phyloP scores from a whole-genome alignment of 331 rosid species.

The Rosa hybrid region DNA sequence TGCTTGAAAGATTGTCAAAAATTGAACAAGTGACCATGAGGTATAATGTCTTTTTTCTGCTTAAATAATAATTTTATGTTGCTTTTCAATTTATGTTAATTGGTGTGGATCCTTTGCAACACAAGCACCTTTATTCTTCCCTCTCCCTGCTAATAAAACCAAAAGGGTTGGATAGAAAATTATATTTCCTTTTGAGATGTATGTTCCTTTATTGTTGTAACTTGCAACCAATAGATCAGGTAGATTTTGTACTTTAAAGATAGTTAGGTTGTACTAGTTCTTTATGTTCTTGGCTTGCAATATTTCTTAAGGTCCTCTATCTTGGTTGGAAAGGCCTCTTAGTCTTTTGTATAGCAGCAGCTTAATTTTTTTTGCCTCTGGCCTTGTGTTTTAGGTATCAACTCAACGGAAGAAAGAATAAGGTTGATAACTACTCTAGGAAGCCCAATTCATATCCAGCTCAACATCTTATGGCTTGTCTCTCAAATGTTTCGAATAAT shows the following conservation, averaged over 20 bases:
- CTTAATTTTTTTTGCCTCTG: neutral
- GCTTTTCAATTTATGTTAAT: neutral
- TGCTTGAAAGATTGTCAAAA: conserved; percentile 76
- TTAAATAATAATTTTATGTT: neutral
- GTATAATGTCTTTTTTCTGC: conserved; percentile 40
- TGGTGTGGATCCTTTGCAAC: conserved; percentile 7
- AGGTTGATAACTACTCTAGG: conserved; percentile 47
- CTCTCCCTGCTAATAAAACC: neutral
- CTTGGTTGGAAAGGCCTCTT: neutral
- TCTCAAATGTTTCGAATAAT: conserved; percentile 42
- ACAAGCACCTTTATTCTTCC: neutral
- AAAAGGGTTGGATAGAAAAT: neutral
- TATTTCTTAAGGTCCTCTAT: neutral
- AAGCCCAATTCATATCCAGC: conserved; percentile 49
- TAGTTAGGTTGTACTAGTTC: neutral
- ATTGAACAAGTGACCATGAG: conserved; percentile 69
- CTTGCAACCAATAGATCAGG: conserved; percentile 6
- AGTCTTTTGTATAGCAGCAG: neutral
- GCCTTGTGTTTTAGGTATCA: conserved; percentile 59
- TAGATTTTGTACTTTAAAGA: neutral
- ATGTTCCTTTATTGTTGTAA: neutral
- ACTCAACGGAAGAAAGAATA: conserved; percentile 71
- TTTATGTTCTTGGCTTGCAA: neutral
- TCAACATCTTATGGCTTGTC: conserved; percentile 32
- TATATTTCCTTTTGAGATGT: neutral